These are phyloP conservation scores for Linnemannia exigua DNA, from an alignment of 192 early-diverging fungal genomes.

Conservation along the genomic window DNA sequence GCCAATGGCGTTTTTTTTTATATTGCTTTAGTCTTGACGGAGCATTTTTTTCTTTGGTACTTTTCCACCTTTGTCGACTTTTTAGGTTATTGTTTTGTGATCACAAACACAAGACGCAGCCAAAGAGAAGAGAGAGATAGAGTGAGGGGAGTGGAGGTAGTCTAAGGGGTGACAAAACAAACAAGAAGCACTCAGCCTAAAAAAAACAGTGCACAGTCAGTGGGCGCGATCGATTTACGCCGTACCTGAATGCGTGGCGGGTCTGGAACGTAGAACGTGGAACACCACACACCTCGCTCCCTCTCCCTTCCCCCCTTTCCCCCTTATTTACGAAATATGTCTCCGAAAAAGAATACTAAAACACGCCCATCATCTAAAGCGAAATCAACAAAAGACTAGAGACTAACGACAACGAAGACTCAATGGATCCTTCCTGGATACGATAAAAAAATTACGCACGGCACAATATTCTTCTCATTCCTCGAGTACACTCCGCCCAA, in stretches of 20 bases:
- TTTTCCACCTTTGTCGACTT: neutral
- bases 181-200: too few species aligned
- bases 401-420: neutral
- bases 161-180: neutral
- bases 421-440: neutral
- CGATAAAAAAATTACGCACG: too few species aligned
- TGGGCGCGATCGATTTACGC: too few species aligned
- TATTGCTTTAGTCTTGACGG: neutral
- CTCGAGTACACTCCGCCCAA: neutral
- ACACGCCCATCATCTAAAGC: neutral
- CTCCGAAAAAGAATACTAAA: neutral
- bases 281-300: neutral
- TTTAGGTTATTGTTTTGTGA: neutral
- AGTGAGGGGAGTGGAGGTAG: neutral
- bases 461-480: neutral
- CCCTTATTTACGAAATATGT: neutral
- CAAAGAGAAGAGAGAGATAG: too few species aligned
- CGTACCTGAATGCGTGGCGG: neutral
- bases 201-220: too few species aligned
- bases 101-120: neutral
- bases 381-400: neutral
- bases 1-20: too few species aligned
- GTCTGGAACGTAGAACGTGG: constrained; percentile 5
- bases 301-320: neutral
- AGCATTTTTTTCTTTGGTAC: neutral